Base-by-base conservation (phyloP, 164 flowering plant species). In the Protea cynaroides region DNA sequence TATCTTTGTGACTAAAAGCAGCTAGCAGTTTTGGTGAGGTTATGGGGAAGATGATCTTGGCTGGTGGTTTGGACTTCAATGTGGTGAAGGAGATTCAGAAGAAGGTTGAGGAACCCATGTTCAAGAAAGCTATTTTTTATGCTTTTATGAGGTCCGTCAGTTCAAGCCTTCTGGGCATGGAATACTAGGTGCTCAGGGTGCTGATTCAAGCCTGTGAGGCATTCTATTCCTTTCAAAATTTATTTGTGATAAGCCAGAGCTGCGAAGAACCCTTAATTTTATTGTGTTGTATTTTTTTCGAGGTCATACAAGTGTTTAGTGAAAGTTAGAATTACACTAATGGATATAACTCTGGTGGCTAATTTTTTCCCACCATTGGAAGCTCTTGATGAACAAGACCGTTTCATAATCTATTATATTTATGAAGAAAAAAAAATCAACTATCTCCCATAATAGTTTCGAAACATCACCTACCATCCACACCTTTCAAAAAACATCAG, bases 1-100 rank as follows among this genome's bases (percentile, higher is more conserved):
- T n/a, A n/a, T n/a, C n/a, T n/a, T n/a, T n/a, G n/a, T n/a, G n/a
- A 22, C 99, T 97, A 0, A 94, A 80, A 67, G 97, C 97, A 19
- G 97, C 99, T 0, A 77, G 40, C 61, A 81, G 78, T 71, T 94
- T 87, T 70, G 97, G 97, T 3, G 92, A 79, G 71, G 73, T 94
- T n/a, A 55, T 87, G 38, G 93, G 92, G 58, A 79, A 67, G 52
- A 73, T 89, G 25, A 64, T 86, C 47, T 56, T 86, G 70, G 74
- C 72, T 1, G 84, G 87, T 13, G 82, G 68, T 23, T 24, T 86
- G 74, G 81, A 84, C 62, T 89, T 89, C 67, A 83, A 80, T 65
- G 72, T 77, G 38, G 84, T 94, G 49, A 79, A 71, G 55, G 92
- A 89, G 63, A 66, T 80, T 36, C 69, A 89, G 53, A 66, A 67